Evolutionary conservation across 257 asterid species (phyloP).

Genomic region (Fraxinus americana): DNA sequence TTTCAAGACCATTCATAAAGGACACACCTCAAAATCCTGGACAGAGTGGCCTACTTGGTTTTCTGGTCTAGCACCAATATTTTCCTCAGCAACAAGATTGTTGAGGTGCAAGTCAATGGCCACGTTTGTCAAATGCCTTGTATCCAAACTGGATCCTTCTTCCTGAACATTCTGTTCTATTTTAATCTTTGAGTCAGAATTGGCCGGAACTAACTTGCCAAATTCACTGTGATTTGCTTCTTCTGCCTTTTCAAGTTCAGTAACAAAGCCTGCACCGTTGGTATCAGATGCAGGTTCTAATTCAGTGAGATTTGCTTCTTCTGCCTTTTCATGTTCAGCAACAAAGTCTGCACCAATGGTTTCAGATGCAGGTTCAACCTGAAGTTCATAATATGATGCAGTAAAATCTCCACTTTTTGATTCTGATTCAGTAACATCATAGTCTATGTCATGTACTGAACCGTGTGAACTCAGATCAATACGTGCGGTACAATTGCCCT

Average conservation of each 20-base stretch:
- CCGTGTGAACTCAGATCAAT: constrained; percentile 33
- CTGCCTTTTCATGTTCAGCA: constrained; percentile 27
- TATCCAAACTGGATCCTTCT: constrained; percentile 27
- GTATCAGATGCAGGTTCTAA: constrained; percentile 4
- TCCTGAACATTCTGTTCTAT: constrained; percentile 27
- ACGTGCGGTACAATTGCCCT: constrained; percentile 26
- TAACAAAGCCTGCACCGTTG: constrained; percentile 11
- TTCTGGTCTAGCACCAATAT: constrained; percentile 17
- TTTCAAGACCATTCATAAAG: not conserved
- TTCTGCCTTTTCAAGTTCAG: constrained; percentile 29
- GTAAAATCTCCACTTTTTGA: constrained; percentile 18
- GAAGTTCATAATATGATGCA: constrained; percentile 28
- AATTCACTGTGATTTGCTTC: constrained; percentile 20
- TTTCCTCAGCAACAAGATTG: constrained; percentile 30
- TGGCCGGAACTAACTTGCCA: constrained; percentile 21
- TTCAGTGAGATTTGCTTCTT: constrained; percentile 26
- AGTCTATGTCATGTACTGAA: constrained; percentile 26
- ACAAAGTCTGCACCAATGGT: constrained; percentile 5
- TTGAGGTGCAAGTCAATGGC: constrained; percentile 17
- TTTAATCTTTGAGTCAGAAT: constrained; percentile 24
- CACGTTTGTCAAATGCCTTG: constrained; percentile 19
- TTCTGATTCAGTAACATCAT: constrained; percentile 20
- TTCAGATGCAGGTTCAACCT: constrained; percentile 18
- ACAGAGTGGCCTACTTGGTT: constrained; percentile 18
- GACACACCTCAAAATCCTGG: constrained; percentile 46